Evolutionary conservation across 2,329 filamentous ascomycete species (phyloP).

Genomic region (Penicillium sp.): DNA sequence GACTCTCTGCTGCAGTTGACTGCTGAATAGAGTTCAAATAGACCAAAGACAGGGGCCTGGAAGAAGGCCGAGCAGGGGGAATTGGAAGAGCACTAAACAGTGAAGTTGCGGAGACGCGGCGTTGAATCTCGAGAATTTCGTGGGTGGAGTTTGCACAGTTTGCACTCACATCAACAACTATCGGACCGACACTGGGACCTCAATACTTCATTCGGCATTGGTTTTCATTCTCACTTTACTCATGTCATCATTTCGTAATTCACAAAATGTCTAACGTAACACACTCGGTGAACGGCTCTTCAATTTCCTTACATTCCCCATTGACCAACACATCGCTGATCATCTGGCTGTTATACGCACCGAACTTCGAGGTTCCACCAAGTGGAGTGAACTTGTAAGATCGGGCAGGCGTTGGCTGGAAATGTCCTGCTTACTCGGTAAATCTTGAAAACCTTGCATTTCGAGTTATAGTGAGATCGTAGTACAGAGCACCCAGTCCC

Average conservation of each 20-base stretch:
- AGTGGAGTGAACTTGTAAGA: neutral
- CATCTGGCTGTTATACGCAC: neutral
- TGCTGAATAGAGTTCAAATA: neutral
- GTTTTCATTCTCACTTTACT: neutral
- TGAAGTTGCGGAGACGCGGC: slow-evolving; percentile 15
- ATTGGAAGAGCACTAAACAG: neutral
- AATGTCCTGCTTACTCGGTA: neutral
- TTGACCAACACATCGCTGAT: neutral
- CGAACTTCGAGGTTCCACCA: neutral
- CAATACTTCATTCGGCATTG: neutral
- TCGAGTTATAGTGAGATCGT: neutral
- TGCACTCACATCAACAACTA: slow-evolving; percentile 16
- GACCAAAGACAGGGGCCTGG: neutral
- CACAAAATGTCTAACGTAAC: neutral
- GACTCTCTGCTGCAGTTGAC: neutral
- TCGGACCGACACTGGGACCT: too few species aligned
- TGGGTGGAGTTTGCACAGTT: slow-evolving; percentile 30
- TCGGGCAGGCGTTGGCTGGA: neutral
- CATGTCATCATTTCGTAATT: neutral
- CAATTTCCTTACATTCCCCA: neutral
- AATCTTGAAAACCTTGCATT: neutral
- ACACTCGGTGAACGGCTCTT: neutral
- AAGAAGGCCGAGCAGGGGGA: neutral
- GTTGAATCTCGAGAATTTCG: slow-evolving; percentile 31
- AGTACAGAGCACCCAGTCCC: neutral